Conservation (phyloP, 2,329 filamentous ascomycete species). For the Hypoxylon sp. region DNA sequence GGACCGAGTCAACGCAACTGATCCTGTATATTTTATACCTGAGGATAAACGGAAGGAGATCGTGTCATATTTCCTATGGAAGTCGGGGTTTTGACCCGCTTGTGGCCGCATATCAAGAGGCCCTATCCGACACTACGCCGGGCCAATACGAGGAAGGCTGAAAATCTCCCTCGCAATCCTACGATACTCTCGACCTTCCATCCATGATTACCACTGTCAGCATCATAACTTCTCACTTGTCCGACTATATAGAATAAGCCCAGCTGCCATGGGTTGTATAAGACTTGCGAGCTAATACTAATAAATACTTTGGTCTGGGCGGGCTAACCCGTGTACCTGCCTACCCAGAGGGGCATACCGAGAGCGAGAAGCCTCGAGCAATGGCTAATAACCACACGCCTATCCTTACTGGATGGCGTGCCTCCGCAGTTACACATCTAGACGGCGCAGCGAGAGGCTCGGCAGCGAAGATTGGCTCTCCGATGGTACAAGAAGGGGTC, state of each 20-base stretch:
- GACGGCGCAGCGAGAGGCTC: conserved; percentile 36
- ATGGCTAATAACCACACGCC: conserved; percentile 29
- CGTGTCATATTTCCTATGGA: conserved; percentile 69
- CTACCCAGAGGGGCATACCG: conserved; percentile 32
- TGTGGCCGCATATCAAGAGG: conserved; percentile 46
- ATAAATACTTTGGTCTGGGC: conserved; percentile 29
- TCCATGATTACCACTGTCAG: conserved; percentile 18
- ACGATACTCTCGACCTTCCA: conserved; percentile 28
- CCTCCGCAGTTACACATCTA: conserved; percentile 40
- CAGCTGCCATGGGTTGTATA: conserved; percentile 27
- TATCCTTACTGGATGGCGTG: conserved; percentile 37
- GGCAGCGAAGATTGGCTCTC: conserved; percentile 35
- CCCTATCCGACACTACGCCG: conserved; percentile 44
- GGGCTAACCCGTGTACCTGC: conserved; percentile 31
- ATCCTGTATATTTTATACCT: conserved; percentile 88
- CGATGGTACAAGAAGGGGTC: conserved; percentile 33
- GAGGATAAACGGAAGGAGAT: conserved; percentile 72
- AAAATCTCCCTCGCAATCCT: conserved; percentile 36
- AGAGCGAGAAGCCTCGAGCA: conserved; percentile 28
- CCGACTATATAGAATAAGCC: conserved; percentile 31
- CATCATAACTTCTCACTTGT: conserved; percentile 35
- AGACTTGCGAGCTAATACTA: conserved; percentile 35
- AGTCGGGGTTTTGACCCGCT: conserved; percentile 62
- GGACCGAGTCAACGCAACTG: conserved; percentile 74
- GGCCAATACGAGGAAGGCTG: conserved; percentile 43